Base-by-base conservation (phyloP, 306 rosid species). In the Fagus sylvatica region DNA sequence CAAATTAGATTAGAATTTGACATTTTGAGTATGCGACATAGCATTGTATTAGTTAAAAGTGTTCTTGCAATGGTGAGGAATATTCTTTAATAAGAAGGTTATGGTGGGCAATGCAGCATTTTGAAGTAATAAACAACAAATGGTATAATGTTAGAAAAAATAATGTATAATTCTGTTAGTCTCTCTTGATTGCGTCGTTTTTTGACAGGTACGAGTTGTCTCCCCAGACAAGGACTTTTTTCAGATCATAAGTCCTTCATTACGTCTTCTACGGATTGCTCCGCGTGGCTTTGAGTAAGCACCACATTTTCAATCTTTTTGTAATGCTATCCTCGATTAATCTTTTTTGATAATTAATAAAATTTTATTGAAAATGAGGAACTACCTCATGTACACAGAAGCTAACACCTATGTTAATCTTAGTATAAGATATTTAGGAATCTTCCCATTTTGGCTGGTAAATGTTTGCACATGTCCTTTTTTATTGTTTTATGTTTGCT, bases 171-270 rank as follows among this genome's bases (percentile, higher is more conserved):
- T 68, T 74, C 72, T 83, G 72, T 69, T 48, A 19, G 68, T 73
- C 32, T 75, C 62, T 74, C 37, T 71, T 82, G 76, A 53, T 79
- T 83, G 75, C 71, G 28, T 71, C 66, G 49, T 69, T 40, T 79
- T 72, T 71, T 79, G 70, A 80, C 79, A 94, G 98, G 98, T 95
- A 70, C 92, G 98, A 43, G 97, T 95, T 74, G 98, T 95, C 73
- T 95, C 98, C 84, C 98, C 98, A 2, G 98, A 95, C 87, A 95
- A 95, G 80, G 98, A 95, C 75, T 95, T 95, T 73, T 94, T 94
- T 39, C 98, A 94, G 89, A 90, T 94, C 72, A 75, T 94, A 69
- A 90, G 95, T 80, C 95, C 97, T 85, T 94, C 98, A 1, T 81
- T 94, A 64, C 97, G 98, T 55, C 97, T 94, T 81, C 90, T 92